phyloP scores from a whole-genome alignment of 2,329 filamentous ascomycete species.

The Triangularia setosa region DNA sequence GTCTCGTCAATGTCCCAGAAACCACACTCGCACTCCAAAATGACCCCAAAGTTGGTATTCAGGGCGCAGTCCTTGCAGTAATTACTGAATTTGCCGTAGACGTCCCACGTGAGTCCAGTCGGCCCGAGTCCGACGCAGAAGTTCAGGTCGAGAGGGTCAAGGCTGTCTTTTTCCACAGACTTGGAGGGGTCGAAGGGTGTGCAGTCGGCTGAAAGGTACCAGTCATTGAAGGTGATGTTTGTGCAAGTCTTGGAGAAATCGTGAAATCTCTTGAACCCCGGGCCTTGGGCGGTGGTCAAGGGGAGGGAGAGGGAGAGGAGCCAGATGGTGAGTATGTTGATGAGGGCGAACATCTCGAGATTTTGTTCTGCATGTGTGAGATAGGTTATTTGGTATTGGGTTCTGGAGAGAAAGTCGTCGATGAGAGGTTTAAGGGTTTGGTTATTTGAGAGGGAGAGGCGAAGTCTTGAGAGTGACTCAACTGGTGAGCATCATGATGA shows the following conservation, averaged over 20 bases:
- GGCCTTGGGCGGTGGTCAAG: neutral
- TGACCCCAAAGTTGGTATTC: neutral
- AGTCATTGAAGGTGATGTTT: slow-evolving; percentile 9
- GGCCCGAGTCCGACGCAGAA: slow-evolving; percentile 21
- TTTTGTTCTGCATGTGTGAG: neutral
- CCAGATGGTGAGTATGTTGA: neutral
- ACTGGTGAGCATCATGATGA: neutral
- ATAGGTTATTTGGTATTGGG: neutral
- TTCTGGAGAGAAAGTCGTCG: neutral
- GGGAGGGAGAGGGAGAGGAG: neutral
- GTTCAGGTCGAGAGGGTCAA: slow-evolving; percentile 18
- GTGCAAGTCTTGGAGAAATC: slow-evolving; percentile 21
- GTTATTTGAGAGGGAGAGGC: neutral
- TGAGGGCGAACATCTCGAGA: slow-evolving; percentile 5
- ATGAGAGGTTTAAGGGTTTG: neutral
- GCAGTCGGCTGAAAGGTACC: slow-evolving; percentile 14
- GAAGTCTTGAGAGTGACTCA: neutral
- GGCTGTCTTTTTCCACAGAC: neutral
- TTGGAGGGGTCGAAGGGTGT: neutral
- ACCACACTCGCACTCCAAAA: slow-evolving; percentile 15
- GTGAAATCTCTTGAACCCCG: neutral
- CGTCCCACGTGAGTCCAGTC: slow-evolving; percentile 12
- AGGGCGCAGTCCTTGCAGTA: slow-evolving; percentile 20
- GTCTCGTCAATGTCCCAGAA: neutral
- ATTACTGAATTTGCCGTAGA: slow-evolving; percentile 22